phyloP scores from a whole-genome alignment of 306 rosid species.

The Bauhinia variegata region DNA sequence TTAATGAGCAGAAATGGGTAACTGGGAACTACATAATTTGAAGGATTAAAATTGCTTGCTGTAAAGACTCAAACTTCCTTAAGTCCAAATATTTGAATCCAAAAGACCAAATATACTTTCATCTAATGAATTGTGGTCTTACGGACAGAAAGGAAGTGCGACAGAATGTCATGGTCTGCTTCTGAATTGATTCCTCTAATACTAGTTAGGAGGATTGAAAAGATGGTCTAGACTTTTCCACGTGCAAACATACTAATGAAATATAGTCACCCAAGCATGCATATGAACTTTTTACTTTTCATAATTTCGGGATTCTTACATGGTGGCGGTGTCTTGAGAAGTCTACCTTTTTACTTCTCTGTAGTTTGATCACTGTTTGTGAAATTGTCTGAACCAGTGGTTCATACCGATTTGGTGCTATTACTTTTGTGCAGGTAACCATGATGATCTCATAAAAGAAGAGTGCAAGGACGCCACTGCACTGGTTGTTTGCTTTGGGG shows the following conservation, averaged over 20 bases:
- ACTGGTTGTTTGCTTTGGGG: constrained; percentile 83
- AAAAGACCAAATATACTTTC: neutral
- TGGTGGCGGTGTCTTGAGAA: constrained; percentile 10
- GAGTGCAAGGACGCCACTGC: constrained; percentile 41
- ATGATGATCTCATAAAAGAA: constrained; percentile 30
- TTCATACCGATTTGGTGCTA: constrained; percentile 32
- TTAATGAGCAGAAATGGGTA: constrained; percentile 27
- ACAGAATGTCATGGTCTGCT: neutral
- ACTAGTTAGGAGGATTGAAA: neutral
- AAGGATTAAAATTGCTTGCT: neutral
- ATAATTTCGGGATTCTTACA: neutral
- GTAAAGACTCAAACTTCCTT: constrained; percentile 4
- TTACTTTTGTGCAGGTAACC: constrained; percentile 44
- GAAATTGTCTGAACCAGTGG: constrained; percentile 14
- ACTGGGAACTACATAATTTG: constrained; percentile 20
- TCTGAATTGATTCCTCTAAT: constrained; percentile 22
- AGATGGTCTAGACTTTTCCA: constrained; percentile 1
- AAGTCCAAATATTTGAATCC: constrained; percentile 15
- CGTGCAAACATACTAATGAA: neutral
- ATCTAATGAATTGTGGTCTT: constrained; percentile 7
- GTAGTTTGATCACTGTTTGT: constrained; percentile 2
- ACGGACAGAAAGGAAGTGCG: constrained; percentile 12
- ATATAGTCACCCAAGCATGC: constrained; percentile 9
- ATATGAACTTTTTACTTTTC: neutral
- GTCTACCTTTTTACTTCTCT: constrained; percentile 14